Base-by-base conservation (phyloP, 106 monocot species). In the Dendrobium officinale region DNA sequence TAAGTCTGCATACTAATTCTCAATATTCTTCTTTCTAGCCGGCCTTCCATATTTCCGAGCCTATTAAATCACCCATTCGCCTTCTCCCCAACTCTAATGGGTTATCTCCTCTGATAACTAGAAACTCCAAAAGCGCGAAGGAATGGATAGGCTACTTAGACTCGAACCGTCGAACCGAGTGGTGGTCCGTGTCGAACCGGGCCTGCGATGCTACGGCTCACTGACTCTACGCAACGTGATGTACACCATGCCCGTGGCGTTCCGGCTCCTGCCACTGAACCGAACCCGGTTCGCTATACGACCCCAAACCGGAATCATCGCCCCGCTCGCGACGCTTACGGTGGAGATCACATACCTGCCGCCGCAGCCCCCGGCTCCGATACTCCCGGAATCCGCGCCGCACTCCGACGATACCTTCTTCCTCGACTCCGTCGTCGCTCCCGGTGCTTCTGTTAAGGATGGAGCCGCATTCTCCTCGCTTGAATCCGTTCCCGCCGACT, bases 211-310 rank as follows among this genome's bases (percentile, higher is more conserved):
- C 75, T 27, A n/a, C 40, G 90, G 90, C 29, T 68, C 78, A 54
- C 47, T 90, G 9, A 83, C 80, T 19, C 90, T 90, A 9, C 85
- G 90, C 56, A 90, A 90, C 70, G 85, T 87, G 24, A 90, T 90
- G 90, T 79, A 87, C 83, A 90, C 90, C 0, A 90, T 90, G 90
- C 90, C 90, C 11, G 90, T 90, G 4, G 90, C 90, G 22, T 90
- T 85, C 83, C 82, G 87, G 42, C 72, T 90, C 29, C 64, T 87
- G 55, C 85, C 87, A 3, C 19, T 73, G 55, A 83, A 83, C 81
- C 56, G 75, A 22, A 20, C 51, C n/a, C 82, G 85, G 26, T 90
- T 81, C 82, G 4, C 75, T 0, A 70, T 85, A 29, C 84, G 83
- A 2, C 90, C 90, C 2, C 90, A 87, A 41, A 80, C 90, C 2